phyloP scores from a whole-genome alignment of 495 filamentous ascomycete species.

The Tuber microsphaerosporum region DNA sequence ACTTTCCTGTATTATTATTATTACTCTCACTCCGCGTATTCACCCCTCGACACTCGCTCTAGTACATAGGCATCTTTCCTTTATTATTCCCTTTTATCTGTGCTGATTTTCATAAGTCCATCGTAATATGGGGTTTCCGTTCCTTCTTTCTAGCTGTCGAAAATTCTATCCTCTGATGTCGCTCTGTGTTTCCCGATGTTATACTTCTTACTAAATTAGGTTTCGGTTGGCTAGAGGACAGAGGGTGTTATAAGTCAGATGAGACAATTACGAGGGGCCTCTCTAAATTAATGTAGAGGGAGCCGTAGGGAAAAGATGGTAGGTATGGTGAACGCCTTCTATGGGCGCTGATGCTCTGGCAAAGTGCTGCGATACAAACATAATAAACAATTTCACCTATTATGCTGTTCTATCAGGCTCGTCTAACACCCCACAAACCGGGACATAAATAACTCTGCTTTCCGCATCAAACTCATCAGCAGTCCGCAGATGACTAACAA shows the following conservation, averaged over 20 bases:
- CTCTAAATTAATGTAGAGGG: background rate
- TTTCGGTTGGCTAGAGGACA: background rate
- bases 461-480: background rate
- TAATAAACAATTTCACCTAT: background rate
- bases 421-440: background rate
- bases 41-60: background rate
- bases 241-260: background rate
- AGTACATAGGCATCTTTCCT: background rate
- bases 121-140: background rate
- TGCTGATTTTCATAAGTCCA: background rate
- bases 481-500: background rate
- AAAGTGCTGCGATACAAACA: background rate
- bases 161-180: background rate
- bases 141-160: background rate
- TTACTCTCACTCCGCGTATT: background rate
- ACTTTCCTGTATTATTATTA: slow-evolving; percentile 1
- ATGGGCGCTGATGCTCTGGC: background rate
- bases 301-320: background rate
- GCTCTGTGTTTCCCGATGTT: background rate
- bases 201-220: background rate
- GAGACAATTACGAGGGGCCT: background rate
- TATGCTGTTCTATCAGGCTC: background rate
- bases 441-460: background rate
- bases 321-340: background rate
- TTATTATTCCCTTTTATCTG: background rate